Evolutionary conservation across 1,139 yeast genomes (phyloP).

Genomic region (Kluyveromyces sp.): DNA sequence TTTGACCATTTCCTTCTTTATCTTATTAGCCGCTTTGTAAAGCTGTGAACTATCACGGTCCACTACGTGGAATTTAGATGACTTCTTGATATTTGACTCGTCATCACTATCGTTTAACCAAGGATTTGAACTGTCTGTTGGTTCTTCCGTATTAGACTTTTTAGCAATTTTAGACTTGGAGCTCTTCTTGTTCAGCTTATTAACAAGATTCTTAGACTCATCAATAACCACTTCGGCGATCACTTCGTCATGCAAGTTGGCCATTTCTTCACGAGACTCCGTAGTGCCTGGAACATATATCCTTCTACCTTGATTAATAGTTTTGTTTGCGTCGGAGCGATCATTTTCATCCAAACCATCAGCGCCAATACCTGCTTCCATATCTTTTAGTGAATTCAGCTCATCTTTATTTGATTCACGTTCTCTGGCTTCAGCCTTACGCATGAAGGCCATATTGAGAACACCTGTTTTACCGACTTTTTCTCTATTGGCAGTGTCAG

Average conservation of each 20-base stretch:
- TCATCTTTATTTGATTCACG: conserved; percentile 49
- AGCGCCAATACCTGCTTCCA: conserved; percentile 41
- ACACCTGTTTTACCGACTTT: conserved; percentile 73
- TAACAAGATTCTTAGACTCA: conserved; percentile 41
- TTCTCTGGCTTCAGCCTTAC: conserved; percentile 67
- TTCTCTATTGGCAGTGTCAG: conserved; percentile 34
- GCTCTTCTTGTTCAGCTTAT: conserved; percentile 33
- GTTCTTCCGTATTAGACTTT: conserved; percentile 2
- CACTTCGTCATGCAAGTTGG: conserved; percentile 38
- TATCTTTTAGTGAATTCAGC: conserved; percentile 43
- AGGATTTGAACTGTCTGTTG: conserved; percentile 48
- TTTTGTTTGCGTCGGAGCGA: conserved; percentile 40
- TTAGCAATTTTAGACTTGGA: conserved; percentile 9
- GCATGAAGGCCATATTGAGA: conserved; percentile 91
- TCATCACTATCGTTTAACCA: conserved; percentile 48
- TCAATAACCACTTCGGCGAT: conserved; percentile 51
- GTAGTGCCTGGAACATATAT: conserved; percentile 68
- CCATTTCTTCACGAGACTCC: conserved; percentile 38
- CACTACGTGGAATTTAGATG: conserved; percentile 47
- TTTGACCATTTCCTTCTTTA: conserved; percentile 44
- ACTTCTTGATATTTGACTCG: conserved; percentile 35
- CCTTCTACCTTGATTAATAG: conserved; percentile 71
- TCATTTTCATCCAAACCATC: conserved; percentile 34
- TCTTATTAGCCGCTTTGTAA: conserved; percentile 40
- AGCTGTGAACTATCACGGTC: conserved; percentile 52